phyloP scores from a whole-genome alignment of 23 red algal species.

The Gracilaria caudata region DNA sequence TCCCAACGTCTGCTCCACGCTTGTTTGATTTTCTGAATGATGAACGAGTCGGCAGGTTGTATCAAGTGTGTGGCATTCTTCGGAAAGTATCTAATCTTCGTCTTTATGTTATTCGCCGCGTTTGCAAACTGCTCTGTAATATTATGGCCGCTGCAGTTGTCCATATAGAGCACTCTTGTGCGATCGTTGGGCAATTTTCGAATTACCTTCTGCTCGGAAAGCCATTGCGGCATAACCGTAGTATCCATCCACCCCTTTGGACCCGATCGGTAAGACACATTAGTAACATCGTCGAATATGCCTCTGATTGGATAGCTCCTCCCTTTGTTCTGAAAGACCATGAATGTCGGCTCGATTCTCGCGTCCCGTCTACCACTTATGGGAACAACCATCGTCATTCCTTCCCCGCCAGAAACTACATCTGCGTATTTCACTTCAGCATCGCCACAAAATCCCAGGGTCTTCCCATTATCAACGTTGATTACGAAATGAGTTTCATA shows the following conservation, averaged over 20 bases:
- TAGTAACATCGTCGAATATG: background rate
- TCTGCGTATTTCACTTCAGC: constrained; percentile 7
- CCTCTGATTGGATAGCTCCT: background rate
- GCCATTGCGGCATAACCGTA: background rate
- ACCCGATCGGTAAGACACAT: constrained; percentile 3
- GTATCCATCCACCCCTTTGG: constrained; percentile 30
- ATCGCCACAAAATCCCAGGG: background rate
- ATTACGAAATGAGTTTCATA: constrained; percentile 5
- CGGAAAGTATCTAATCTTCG: constrained; percentile 2
- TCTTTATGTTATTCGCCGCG: background rate
- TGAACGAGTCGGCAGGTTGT: background rate
- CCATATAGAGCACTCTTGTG: background rate
- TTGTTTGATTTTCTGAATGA: background rate
- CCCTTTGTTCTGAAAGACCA: constrained; percentile 15
- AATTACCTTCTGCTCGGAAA: background rate
- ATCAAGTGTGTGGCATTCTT: constrained; percentile 12
- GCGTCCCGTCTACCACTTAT: background rate
- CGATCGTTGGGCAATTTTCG: background rate
- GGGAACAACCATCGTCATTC: constrained; percentile 15
- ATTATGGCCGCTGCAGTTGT: background rate
- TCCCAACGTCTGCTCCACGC: background rate
- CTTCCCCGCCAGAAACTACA: constrained; percentile 17
- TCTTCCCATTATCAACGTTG: background rate
- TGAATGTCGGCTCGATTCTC: background rate
- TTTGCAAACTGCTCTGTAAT: background rate